These are phyloP conservation scores for Nemania abortiva DNA, from an alignment of 2,329 filamentous ascomycete genomes.

Conservation along the genomic window DNA sequence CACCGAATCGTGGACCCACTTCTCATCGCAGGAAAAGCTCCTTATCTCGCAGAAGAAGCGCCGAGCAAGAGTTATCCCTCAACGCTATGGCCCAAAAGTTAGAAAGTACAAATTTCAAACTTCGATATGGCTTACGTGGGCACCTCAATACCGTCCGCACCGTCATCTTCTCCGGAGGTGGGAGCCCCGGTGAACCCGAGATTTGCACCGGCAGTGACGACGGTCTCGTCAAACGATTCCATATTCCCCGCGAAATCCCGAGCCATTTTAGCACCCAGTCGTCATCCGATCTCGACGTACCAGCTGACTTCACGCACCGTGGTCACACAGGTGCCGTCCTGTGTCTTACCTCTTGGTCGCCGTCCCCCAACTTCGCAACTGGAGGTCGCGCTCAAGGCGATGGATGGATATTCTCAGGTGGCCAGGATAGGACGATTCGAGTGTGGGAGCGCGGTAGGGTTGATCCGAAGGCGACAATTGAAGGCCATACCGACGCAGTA, in stretches of 20 bases:
- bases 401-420: constrained; percentile 98
- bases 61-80: constrained; percentile 73
- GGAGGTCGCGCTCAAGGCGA: constrained; percentile 89
- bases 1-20: constrained; percentile 75
- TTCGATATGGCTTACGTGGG: constrained; percentile 89
- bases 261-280: constrained; percentile 64
- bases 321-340: constrained; percentile 94
- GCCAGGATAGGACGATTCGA: constrained; percentile 90
- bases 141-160: constrained; percentile 94
- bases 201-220: constrained; percentile 97
- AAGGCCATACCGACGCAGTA: constrained; percentile 94
- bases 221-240: constrained; percentile 95
- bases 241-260: constrained; percentile 84
- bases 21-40: constrained; percentile 86
- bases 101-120: constrained; percentile 86
- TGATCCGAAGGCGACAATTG: constrained; percentile 92
- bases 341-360: constrained; percentile 86
- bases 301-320: constrained; percentile 93
- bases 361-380: constrained; percentile 88
- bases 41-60: constrained; percentile 76
- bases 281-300: constrained; percentile 88
- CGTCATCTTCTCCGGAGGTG: constrained; percentile 96
- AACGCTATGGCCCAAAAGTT: constrained; percentile 65
- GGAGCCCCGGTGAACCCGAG: constrained; percentile 94
- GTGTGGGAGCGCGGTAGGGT: constrained; percentile 97